Conservation (phyloP, 129 eudicot species). For the Chrysanthemum seticuspe region DNA sequence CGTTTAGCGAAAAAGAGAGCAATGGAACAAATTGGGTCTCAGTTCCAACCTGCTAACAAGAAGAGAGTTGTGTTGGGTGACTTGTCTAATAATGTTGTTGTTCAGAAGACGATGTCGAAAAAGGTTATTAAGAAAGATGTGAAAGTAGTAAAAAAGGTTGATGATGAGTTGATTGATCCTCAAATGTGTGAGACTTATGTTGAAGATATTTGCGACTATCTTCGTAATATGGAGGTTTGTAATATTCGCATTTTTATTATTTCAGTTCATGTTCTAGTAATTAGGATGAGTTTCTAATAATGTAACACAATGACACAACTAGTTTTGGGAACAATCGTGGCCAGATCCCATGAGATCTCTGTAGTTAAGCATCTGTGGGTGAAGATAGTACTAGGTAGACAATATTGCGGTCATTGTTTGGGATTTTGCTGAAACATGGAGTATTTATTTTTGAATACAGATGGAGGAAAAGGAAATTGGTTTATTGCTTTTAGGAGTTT, state of each 20-base stretch:
- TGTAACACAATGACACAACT: no score
- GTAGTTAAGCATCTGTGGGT: no score
- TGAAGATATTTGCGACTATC: slow-evolving; percentile 51
- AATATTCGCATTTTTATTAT: neutral
- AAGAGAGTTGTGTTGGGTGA: slow-evolving; percentile 72
- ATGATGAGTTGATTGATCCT: slow-evolving; percentile 42
- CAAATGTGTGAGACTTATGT: slow-evolving; percentile 75
- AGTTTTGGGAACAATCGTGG: no score
- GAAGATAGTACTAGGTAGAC: no score
- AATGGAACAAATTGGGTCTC: slow-evolving; percentile 35
- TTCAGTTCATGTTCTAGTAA: no score
- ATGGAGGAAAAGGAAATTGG: no score
- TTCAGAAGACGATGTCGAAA: slow-evolving; percentile 22
- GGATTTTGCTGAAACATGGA: no score
- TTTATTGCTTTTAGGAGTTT: no score
- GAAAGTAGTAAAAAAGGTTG: slow-evolving; percentile 1
- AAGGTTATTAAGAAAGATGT: slow-evolving; percentile 22
- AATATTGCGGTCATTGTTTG: no score
- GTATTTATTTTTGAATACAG: no score
- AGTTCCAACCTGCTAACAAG: neutral
- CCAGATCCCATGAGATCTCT: no score
- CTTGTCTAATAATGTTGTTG: slow-evolving; percentile 32
- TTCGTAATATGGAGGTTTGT: slow-evolving; percentile 64
- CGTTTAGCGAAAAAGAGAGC: slow-evolving; percentile 71
- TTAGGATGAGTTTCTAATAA: no score